Conservation (phyloP, 2,329 filamentous ascomycete species). For the Trichoderma semiorbis region DNA sequence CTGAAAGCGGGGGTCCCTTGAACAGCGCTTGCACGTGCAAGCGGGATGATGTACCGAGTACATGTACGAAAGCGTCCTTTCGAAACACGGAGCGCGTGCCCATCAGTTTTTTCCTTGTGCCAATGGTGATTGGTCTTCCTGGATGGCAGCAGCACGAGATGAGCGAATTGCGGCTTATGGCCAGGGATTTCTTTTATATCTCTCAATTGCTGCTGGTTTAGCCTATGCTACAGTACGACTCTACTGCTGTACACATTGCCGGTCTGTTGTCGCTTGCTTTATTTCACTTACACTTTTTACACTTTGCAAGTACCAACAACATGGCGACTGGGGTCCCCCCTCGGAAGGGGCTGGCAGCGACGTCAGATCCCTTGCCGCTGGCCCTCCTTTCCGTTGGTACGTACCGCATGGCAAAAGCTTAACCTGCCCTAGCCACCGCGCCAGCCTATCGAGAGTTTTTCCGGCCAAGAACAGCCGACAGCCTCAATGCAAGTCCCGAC, state of each 20-base stretch:
- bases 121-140: neutral
- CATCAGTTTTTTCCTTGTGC: neutral
- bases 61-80: neutral
- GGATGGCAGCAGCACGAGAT: neutral
- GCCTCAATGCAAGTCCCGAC: constrained; percentile 17
- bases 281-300: neutral
- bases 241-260: neutral
- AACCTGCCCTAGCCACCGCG: neutral
- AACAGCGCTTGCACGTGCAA: constrained; percentile 3
- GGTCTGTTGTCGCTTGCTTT: too few species aligned
- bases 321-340: neutral
- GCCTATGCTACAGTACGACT: neutral
- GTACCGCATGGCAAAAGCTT: constrained; percentile 14
- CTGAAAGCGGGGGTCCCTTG: constrained; percentile 7
- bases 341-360: constrained; percentile 7
- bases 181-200: neutral
- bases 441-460: constrained; percentile 9
- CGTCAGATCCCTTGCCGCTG: constrained; percentile 16
- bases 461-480: constrained; percentile 13
- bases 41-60: constrained; percentile 1
- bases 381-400: neutral
- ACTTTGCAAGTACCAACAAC: neutral
- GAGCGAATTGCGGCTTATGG: neutral
- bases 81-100: constrained; percentile 7
- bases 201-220: neutral